phyloP scores from a whole-genome alignment of 371 early-diverging fungal genomes.

The Mucor mucedo region DNA sequence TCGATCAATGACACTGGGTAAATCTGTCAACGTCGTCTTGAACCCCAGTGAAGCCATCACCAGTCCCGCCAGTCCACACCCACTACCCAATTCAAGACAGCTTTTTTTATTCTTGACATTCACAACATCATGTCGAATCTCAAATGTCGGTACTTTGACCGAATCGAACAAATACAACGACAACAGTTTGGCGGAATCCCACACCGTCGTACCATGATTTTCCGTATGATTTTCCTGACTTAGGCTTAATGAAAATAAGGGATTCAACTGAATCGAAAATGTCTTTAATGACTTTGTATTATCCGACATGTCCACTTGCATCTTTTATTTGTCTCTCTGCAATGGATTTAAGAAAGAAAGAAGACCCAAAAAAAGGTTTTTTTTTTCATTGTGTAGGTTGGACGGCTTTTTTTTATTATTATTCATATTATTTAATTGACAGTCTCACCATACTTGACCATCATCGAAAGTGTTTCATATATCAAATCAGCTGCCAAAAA shows the following conservation, averaged over 20 bases:
- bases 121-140: background rate
- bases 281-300: constrained; percentile 39
- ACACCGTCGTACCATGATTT: constrained; percentile 50
- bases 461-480: constrained; percentile 51
- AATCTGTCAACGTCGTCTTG: constrained; percentile 40
- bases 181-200: constrained; percentile 43
- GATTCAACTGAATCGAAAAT: constrained; percentile 28
- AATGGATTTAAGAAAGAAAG: background rate
- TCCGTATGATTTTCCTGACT: constrained; percentile 41
- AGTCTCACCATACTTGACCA: constrained; percentile 43
- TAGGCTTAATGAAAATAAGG: constrained; percentile 27
- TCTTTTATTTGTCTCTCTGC: background rate
- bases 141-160: constrained; percentile 28
- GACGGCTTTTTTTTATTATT: background rate
- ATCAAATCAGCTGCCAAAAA: constrained; percentile 53
- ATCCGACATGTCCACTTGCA: constrained; percentile 1
- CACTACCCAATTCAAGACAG: constrained; percentile 48
- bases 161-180: constrained; percentile 39
- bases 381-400: background rate
- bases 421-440: background rate
- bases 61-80: constrained; percentile 45
- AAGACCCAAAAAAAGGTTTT: background rate
- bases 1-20: constrained; percentile 34
- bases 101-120: constrained; percentile 25
- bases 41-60: constrained; percentile 43